phyloP scores from a whole-genome alignment of 495 filamentous ascomycete species.

The Penicillium lividum region DNA sequence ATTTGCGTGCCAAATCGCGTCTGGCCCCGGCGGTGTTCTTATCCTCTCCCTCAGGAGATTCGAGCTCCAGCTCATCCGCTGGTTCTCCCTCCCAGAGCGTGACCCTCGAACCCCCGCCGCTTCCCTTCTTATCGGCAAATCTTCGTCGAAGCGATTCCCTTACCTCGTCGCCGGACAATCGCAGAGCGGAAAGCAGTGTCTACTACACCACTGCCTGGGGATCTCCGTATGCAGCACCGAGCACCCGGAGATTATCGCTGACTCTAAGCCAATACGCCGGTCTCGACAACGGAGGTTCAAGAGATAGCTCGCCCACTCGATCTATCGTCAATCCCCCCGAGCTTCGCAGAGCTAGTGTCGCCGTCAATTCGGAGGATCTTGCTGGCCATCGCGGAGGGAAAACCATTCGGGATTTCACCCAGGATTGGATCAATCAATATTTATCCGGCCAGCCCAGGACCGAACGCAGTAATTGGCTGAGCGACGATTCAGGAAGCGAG shows the following conservation, averaged over 20 bases:
- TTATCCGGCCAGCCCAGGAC: slow-evolving; percentile 60
- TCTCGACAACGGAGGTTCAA: slow-evolving; percentile 33
- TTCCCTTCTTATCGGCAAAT: slow-evolving; percentile 38
- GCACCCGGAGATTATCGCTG: slow-evolving; percentile 49
- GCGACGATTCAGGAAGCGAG: slow-evolving; percentile 66
- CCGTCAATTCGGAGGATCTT: slow-evolving; percentile 28
- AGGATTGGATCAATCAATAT: slow-evolving; percentile 78
- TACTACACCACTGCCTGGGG: slow-evolving; percentile 73
- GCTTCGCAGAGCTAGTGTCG: slow-evolving; percentile 49
- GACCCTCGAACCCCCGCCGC: slow-evolving; percentile 34
- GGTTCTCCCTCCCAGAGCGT: slow-evolving; percentile 41
- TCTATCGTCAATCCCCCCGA: slow-evolving; percentile 54
- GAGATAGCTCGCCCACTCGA: slow-evolving; percentile 41
- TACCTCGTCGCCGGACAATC: slow-evolving; percentile 45
- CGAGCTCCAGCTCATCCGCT: slow-evolving; percentile 36
- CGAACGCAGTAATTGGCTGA: slow-evolving; percentile 71
- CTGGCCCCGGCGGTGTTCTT: slow-evolving; percentile 35
- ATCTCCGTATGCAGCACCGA: slow-evolving; percentile 65
- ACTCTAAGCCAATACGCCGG: slow-evolving; percentile 45
- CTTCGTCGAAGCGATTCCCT: slow-evolving; percentile 39
- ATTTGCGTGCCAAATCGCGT: slow-evolving; percentile 34
- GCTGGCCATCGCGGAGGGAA: slow-evolving; percentile 41
- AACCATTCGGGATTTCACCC: slow-evolving; percentile 61
- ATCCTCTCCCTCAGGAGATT: slow-evolving; percentile 41
- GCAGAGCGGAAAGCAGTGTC: slow-evolving; percentile 45